Conservation (phyloP, 1,139 yeast species). For the Debaryomycetaceae sp. region DNA sequence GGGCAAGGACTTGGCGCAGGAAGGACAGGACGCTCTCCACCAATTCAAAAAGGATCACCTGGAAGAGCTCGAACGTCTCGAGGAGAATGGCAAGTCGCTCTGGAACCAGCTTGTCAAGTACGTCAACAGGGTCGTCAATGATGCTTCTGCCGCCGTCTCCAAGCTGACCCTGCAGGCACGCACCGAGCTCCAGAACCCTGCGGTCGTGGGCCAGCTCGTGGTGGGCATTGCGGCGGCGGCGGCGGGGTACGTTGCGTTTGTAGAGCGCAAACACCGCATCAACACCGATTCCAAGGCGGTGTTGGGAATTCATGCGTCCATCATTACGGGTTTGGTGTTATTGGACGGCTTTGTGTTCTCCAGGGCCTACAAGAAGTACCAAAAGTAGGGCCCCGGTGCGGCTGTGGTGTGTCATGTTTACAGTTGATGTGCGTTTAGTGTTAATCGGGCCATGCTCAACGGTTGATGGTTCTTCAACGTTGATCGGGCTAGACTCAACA, state of each 20-base stretch:
- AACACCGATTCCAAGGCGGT: slow-evolving; percentile 35
- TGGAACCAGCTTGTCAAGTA: slow-evolving; percentile 9
- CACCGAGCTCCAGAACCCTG: slow-evolving; percentile 49
- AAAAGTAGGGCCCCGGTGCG: no score
- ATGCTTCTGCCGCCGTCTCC: slow-evolving; percentile 3
- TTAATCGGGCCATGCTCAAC: no score
- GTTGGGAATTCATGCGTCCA: slow-evolving; percentile 41
- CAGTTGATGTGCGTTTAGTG: no score
- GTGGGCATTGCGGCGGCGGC: slow-evolving; percentile 40
- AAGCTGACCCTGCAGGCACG: slow-evolving; percentile 1
- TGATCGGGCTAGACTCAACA: no score
- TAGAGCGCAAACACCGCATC: slow-evolving; percentile 39
- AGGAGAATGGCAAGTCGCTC: slow-evolving; percentile 15
- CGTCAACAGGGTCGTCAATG: slow-evolving; percentile 4
- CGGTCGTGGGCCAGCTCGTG: slow-evolving; percentile 43
- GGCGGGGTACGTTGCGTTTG: slow-evolving; percentile 39
- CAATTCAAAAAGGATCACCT: background rate
- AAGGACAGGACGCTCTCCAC: slow-evolving; percentile 6
- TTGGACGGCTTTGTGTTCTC: slow-evolving; percentile 44
- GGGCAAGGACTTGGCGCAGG: slow-evolving; percentile 3
- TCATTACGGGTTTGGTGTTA: slow-evolving; percentile 43
- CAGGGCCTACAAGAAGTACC: slow-evolving; percentile 41
- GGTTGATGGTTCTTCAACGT: no score
- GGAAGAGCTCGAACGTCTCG: slow-evolving; percentile 17
- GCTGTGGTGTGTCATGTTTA: no score